phyloP scores from a whole-genome alignment of 176 grass and related monocot species.

The Musa acuminata region DNA sequence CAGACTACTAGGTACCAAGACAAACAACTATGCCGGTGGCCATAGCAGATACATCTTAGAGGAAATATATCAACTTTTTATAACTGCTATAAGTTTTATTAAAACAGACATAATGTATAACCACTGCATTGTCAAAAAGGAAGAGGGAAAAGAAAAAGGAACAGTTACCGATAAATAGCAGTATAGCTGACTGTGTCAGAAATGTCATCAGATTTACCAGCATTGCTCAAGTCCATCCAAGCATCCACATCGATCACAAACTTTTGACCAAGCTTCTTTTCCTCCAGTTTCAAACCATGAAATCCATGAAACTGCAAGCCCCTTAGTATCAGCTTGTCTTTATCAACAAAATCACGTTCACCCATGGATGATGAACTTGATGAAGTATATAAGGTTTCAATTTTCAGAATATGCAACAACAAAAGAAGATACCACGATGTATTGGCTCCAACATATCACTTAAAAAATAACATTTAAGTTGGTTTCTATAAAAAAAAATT shows the following conservation, averaged over 20 bases:
- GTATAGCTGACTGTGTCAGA: constrained; percentile 68
- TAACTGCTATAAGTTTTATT: too few species aligned
- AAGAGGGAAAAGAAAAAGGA: not conserved
- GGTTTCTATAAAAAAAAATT: too few species aligned
- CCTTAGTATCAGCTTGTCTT: constrained; percentile 54
- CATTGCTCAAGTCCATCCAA: constrained; percentile 61
- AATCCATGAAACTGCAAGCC: constrained; percentile 79
- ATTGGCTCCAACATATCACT: too few species aligned
- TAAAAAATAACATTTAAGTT: too few species aligned
- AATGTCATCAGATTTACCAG: constrained; percentile 55
- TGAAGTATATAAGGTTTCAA: not conserved
- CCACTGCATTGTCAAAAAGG: not conserved
- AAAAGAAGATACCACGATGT: too few species aligned
- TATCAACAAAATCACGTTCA: constrained; percentile 35
- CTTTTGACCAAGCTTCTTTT: constrained; percentile 68
- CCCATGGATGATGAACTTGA: not conserved
- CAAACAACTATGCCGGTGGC: too few species aligned
- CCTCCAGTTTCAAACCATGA: constrained; percentile 71
- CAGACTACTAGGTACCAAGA: too few species aligned
- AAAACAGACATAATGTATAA: too few species aligned
- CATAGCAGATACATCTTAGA: not conserved
- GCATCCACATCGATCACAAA: constrained; percentile 77
- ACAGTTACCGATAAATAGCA: constrained; percentile 48
- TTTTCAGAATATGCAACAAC: too few species aligned
- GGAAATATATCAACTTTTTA: not conserved